These are phyloP conservation scores for Marasmius tenuissimus DNA, from an alignment of 1,284 basidiomycete species.

Conservation along the genomic window DNA sequence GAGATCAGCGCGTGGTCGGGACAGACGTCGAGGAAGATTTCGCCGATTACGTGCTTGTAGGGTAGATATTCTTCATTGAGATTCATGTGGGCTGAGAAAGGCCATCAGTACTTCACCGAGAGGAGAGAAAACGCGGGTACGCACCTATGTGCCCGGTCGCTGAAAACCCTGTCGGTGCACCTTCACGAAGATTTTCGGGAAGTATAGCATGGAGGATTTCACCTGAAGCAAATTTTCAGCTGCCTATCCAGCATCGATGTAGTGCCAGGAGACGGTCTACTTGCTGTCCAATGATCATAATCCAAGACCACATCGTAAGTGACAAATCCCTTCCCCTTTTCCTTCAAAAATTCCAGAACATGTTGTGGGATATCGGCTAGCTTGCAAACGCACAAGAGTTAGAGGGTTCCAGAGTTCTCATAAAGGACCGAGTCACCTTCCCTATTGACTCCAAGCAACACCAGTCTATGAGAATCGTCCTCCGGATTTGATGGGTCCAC, in stretches of 20 bases:
- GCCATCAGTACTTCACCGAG: neutral
- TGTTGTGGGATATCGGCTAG: conserved; percentile 65
- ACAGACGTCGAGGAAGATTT: conserved; percentile 87
- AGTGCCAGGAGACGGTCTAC: conserved; percentile 38
- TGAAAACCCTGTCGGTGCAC: conserved; percentile 86
- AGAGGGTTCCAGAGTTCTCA: conserved; percentile 4
- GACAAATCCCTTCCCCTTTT: conserved; percentile 54
- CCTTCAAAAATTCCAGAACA: conserved; percentile 53
- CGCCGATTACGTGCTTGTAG: conserved; percentile 88
- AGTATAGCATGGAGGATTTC: conserved; percentile 64
- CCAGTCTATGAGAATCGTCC: conserved; percentile 45
- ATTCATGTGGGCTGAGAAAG: conserved; percentile 76
- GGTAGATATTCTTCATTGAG: conserved; percentile 89
- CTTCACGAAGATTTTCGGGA: conserved; percentile 73
- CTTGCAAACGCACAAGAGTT: conserved; percentile 37
- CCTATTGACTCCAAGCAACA: conserved; percentile 59
- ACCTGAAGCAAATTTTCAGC: neutral
- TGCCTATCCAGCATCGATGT: neutral
- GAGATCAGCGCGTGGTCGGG: neutral
- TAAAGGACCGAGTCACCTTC: conserved; percentile 48
- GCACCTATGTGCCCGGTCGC: conserved; percentile 89
- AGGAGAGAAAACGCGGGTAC: conserved; percentile 16
- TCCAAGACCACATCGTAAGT: conserved; percentile 63
- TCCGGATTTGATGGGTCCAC: conserved; percentile 45
- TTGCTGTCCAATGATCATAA: conserved; percentile 86